Evolutionary conservation across 2,329 filamentous ascomycete genomes (phyloP).

Genomic region (Fusarium phyllophilum): DNA sequence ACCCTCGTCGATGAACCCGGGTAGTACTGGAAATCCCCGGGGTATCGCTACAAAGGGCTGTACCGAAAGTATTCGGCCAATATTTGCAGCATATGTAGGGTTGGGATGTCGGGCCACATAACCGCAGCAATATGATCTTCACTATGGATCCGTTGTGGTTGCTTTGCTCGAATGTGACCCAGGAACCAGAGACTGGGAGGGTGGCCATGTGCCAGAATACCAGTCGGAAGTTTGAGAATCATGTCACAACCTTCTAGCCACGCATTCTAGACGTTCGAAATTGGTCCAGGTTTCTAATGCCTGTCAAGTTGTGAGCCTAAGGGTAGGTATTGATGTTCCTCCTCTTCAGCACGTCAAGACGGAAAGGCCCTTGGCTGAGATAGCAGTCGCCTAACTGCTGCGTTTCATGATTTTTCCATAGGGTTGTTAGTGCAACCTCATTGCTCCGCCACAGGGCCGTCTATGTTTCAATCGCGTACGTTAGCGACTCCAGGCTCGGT

Average conservation of each 20-base stretch:
- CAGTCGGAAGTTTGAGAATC: not conserved
- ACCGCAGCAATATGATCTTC: conserved; percentile 17
- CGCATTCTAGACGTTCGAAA: not conserved
- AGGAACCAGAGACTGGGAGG: not conserved
- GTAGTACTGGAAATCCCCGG: conserved; percentile 6
- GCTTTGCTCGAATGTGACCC: conserved; percentile 4
- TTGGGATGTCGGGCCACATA: conserved; percentile 1
- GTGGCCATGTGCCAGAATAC: not conserved
- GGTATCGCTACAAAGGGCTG: not conserved
- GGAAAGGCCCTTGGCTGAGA: not conserved
- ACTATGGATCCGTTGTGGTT: conserved; percentile 20
- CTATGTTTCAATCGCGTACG: conserved; percentile 10
- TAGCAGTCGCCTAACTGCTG: not conserved
- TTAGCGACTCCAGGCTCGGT: not conserved
- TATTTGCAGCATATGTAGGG: not conserved
- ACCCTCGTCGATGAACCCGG: not conserved
- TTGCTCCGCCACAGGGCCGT: conserved; percentile 7
- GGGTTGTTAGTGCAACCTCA: not conserved
- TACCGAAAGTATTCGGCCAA: conserved; percentile 11
- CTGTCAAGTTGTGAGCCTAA: not conserved
- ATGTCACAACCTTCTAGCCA: conserved; percentile 1
- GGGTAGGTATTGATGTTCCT: not conserved
- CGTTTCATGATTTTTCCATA: conserved; percentile 23
- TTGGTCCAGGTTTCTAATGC: not conserved
- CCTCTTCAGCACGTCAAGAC: not conserved